Percentiles rank a stretch among this genome's conserved stretches.
Evolutionary conservation across 2,329 filamentous ascomycete species (phyloP).

Genomic region (Xylogone sp.): DNA sequence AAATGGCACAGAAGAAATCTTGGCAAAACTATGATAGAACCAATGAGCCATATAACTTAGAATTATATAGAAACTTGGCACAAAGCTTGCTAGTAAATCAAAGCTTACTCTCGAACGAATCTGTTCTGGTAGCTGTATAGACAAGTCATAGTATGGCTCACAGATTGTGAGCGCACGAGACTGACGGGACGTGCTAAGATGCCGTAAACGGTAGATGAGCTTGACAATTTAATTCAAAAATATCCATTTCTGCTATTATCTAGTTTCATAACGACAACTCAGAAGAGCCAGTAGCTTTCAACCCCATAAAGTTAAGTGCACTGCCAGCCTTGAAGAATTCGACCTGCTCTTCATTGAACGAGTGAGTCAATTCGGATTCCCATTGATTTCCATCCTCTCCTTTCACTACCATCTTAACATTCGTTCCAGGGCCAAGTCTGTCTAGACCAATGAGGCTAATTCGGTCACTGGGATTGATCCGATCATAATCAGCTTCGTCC

Average conservation of each 20-base stretch:
- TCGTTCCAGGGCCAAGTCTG: neutral
- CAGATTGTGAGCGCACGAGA: too few relatives aligned
- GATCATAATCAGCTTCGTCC: conserved; percentile 13
- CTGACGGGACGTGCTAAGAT: too few relatives aligned
- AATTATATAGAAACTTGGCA: too few relatives aligned
- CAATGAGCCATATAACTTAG: too few relatives aligned
- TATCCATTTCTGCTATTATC: too few relatives aligned
- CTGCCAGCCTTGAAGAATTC: conserved; percentile 7
- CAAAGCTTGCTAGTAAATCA: too few relatives aligned
- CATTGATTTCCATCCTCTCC: conserved; percentile 5
- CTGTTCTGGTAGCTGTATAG: too few relatives aligned
- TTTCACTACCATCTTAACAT: conserved; percentile 5
- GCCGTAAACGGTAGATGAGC: too few relatives aligned
- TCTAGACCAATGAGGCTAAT: neutral
- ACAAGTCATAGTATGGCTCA: too few relatives aligned
- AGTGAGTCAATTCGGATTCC: conserved; percentile 7
- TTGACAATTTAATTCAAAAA: too few relatives aligned
- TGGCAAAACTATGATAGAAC: too few relatives aligned
- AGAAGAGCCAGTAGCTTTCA: neutral
- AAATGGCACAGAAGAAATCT: neutral
- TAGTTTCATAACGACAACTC: neutral
- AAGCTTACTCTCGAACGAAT: too few relatives aligned
- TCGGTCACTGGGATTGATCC: conserved; percentile 11
- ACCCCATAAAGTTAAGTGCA: conserved; percentile 6
- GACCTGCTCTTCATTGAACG: conserved; percentile 8